Evolutionary conservation across 2,329 filamentous ascomycete species (phyloP).

Genomic region (Aspergillus sp.): DNA sequence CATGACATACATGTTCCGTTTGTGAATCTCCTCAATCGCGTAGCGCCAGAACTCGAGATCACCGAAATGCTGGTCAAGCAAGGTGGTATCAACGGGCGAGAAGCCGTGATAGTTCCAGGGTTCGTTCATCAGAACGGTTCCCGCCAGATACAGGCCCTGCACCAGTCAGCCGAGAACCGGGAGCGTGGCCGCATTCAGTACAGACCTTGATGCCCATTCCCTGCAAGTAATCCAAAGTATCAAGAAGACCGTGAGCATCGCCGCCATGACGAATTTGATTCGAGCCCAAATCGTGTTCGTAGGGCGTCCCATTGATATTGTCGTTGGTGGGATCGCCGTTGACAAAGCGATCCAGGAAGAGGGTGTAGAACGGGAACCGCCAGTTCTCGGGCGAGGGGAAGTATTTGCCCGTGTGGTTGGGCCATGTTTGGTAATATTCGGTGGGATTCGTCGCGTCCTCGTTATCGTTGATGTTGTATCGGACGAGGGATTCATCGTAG

Average conservation of each 20-base stretch:
- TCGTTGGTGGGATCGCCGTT: slow-evolving; percentile 58
- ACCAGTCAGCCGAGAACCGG: slow-evolving; percentile 3
- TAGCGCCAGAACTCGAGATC: slow-evolving; percentile 49
- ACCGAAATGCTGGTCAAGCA: slow-evolving; percentile 55
- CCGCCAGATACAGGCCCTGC: slow-evolving; percentile 53
- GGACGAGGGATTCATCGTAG: slow-evolving; percentile 42
- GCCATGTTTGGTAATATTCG: slow-evolving; percentile 51
- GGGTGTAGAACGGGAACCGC: slow-evolving; percentile 57
- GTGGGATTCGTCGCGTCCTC: slow-evolving; percentile 45
- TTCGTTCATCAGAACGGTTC: slow-evolving; percentile 54
- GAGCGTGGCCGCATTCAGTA: not conserved
- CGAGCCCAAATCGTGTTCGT: slow-evolving; percentile 51
- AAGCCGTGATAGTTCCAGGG: slow-evolving; percentile 57
- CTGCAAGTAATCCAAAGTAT: slow-evolving; percentile 55
- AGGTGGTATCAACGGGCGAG: slow-evolving; percentile 51
- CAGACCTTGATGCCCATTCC: slow-evolving; percentile 54
- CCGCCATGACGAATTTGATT: slow-evolving; percentile 57
- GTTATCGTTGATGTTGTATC: slow-evolving; percentile 55
- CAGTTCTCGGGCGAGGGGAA: slow-evolving; percentile 50
- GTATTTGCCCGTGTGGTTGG: slow-evolving; percentile 40
- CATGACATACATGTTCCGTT: slow-evolving; percentile 55
- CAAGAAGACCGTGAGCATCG: slow-evolving; percentile 48
- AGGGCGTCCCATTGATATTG: slow-evolving; percentile 51
- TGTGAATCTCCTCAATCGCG: slow-evolving; percentile 52
- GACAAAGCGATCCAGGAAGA: slow-evolving; percentile 55